Base-by-base conservation (phyloP, 2,329 filamentous ascomycete genomes). In the Alternaria alternata region DNA sequence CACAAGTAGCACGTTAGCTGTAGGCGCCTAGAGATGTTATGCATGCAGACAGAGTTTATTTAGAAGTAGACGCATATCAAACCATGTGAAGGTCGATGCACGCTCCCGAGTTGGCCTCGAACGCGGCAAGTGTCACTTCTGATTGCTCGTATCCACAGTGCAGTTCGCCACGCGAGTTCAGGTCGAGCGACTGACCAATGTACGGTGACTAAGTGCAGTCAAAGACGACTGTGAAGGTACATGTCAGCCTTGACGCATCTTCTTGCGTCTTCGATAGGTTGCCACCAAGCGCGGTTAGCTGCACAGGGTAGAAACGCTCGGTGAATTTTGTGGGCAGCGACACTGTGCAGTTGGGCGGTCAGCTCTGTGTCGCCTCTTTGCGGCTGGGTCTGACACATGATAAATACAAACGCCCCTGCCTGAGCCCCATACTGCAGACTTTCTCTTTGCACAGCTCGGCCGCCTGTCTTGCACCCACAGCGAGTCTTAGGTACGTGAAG, bases 291-390 rank as follows among this genome's bases (percentile, higher is more conserved):
- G 62, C 48, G 48, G 65, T 49, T 62, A 30, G 49, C 56, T 54
- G 70, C 39, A 42, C 20, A 24, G 12, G 67, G 63, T 63, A 63
- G 57, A 67, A 52, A 58, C 63, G 66, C 55, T 62, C 68, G 69
- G 72, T 73, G 72, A 74, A 77, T 67, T 67, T 68, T 70, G 62
- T 66, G 61, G 63, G 66, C 67, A 63, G 52, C 47, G 52, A 49
- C 46, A 24, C 39, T 24, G 20, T 42, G 39, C 39, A 51, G 52
- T 56, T 55, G 55, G 49, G 55, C 66, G 68, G 68, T 65, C 53
- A 63, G 62, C 60, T 36, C 60, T 36, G 22, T 68, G 65, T 61
- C 58, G 66, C 65, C 61, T 59, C 64, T 34, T 54, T 57, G 62
- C 66, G 63, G 62, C 66, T 58, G 54, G 41, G 49, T 63, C 57